Evolutionary conservation across 306 rosid species (phyloP), one percentile per base, ranked within the genome.

Genomic region (Trifolium repens): DNA sequence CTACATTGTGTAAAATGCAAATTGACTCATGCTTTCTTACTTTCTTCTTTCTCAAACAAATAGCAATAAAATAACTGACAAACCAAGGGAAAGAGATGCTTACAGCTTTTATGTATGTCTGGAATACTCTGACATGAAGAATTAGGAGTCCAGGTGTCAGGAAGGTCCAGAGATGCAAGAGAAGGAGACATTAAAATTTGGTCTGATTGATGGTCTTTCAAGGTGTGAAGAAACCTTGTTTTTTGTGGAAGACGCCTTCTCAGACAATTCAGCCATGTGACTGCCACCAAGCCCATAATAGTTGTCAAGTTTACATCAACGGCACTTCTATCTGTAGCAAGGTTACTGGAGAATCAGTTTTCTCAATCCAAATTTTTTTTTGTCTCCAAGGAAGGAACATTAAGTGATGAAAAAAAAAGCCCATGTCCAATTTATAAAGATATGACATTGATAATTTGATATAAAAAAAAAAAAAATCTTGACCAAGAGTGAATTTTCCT

Each of bases 121-220:
- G 84, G 71, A 78, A 65, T 66, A 59, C 60, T 78, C 47, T 32
- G 78, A 80, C 75, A 27, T 9, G 67, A 44, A 46, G 80, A 68
- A 72, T 71, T 70, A 43, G 91, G 72, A 75, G 79, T 69, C 98
- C 98, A 93, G 78, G 76, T 66, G 43, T 91, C 96, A 47, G 93
- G 93, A 67, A 89, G 67, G 84, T 93, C 98, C 44, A 91, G 46
- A 78, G 96, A 88, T 57, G 77, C 79, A 24, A 93, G 96, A 81
- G 92, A 72, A 32, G 97, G 97, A 79, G 97, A 91, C 80, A 88
- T 27, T 47, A 91, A 67, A 81, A 84, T 87, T 79, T 79, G 79
- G 72, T 42, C 75, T 61, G 64, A 30, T 73, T 76, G 81, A 27
- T 59, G 65, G 17, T 43, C 63, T 71, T 42, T 49, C 64, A 71